phyloP scores from a whole-genome alignment of 352 stramenopile genomes.

The Phytopythium sindhum region DNA sequence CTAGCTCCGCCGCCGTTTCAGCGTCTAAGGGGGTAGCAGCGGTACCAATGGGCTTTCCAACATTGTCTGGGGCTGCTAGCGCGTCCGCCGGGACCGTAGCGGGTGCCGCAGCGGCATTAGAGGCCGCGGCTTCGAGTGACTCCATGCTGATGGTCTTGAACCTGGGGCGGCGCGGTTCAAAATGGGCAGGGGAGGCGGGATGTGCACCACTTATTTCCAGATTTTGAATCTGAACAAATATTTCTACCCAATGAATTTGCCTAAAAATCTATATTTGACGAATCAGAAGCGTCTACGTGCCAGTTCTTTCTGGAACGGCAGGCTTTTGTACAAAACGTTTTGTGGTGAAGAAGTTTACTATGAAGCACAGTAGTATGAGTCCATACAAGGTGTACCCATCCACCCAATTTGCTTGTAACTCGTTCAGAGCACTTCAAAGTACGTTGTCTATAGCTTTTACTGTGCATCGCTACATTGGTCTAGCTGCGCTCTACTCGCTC shows the following conservation, averaged over 20 bases:
- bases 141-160: slow-evolving; percentile 4
- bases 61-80: no score
- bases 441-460: no score
- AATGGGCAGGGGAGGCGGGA: background rate
- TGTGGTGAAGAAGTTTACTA: background rate
- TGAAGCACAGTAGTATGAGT: background rate
- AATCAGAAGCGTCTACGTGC: background rate
- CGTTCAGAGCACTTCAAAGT: no score
- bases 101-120: background rate
- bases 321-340: background rate
- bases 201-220: slow-evolving; percentile 9
- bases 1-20: background rate
- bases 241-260: background rate
- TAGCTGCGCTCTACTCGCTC: background rate
- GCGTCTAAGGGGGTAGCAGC: background rate
- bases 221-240: background rate
- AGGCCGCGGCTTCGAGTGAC: background rate
- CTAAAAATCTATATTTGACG: background rate
- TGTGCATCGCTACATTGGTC: no score
- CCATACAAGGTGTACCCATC: background rate
- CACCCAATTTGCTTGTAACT: no score
- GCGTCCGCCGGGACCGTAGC: no score
- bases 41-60: background rate
- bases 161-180: background rate
- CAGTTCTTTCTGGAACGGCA: slow-evolving; percentile 10